Conservation (phyloP, 129 eudicot genomes). For the sunflower (Helianthus annuus) region DNA sequence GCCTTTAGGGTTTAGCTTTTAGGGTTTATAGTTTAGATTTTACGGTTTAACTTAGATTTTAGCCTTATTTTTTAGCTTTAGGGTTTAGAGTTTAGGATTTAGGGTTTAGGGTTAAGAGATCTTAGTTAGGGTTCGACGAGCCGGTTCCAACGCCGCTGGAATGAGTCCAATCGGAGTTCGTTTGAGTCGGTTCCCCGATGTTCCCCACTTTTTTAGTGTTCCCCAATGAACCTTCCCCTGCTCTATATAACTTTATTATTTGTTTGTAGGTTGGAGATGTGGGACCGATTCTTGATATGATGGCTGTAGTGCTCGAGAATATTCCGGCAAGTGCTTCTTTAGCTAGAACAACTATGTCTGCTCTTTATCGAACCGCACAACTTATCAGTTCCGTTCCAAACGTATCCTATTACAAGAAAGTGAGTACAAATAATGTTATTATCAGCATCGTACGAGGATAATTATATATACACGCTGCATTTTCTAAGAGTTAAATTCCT, state of each 20-base stretch:
- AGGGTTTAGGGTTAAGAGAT: no score
- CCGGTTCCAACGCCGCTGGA: no score
- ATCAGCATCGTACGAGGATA: conserved; percentile 11
- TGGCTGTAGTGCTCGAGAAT: conserved; percentile 80
- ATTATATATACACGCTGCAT: neutral
- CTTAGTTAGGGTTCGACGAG: no score
- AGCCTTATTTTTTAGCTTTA: no score
- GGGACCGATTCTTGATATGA: conserved; percentile 83
- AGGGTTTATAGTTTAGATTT: no score
- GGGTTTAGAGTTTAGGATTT: no score
- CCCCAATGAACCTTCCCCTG: no score
- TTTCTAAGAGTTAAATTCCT: conserved; percentile 13
- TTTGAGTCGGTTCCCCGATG: no score
- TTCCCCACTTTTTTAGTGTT: no score
- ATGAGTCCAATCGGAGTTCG: no score
- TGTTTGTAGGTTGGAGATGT: conserved; percentile 69
- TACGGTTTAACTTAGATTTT: no score
- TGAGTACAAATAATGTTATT: conserved; percentile 27
- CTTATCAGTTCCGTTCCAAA: conserved; percentile 65
- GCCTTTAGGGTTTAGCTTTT: no score
- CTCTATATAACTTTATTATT: neutral
- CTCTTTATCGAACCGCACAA: conserved; percentile 67
- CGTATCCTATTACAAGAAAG: conserved; percentile 64
- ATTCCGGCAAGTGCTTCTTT: conserved; percentile 49
- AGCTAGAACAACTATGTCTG: conserved; percentile 62